Conservation (phyloP, 257 asterid genomes). For the Forsythia suspensa region DNA sequence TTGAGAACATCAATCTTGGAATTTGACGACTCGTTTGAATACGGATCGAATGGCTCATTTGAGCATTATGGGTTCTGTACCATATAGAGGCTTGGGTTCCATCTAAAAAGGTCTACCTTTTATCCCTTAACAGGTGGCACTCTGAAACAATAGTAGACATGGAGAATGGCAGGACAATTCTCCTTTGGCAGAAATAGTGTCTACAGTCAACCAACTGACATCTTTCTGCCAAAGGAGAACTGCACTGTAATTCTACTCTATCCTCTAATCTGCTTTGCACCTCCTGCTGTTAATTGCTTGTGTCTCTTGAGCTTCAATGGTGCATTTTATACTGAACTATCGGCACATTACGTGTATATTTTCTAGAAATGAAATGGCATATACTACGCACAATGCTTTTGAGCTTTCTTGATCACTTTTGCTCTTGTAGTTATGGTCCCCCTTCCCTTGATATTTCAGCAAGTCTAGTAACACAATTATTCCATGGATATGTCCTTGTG, state of each 20-base stretch:
- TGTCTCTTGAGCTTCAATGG: constrained; percentile 23
- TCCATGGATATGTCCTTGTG: constrained; percentile 4
- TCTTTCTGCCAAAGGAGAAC: constrained; percentile 43
- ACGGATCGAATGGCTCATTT: no score
- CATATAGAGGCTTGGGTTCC: no score
- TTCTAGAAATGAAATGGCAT: constrained; percentile 32
- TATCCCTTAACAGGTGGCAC: background rate
- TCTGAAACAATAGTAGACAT: constrained; percentile 20
- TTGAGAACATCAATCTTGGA: no score
- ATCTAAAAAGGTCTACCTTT: no score
- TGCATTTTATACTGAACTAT: constrained; percentile 33
- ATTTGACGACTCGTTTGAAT: no score
- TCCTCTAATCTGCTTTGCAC: constrained; percentile 10
- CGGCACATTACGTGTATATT: constrained; percentile 48
- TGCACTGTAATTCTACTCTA: constrained; percentile 39
- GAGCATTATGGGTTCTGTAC: no score
- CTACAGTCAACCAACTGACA: background rate
- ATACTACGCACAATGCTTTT: constrained; percentile 44
- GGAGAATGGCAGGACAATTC: constrained; percentile 60
- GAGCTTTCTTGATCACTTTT: constrained; percentile 25
- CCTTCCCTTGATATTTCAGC: constrained; percentile 21
- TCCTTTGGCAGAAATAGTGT: constrained; percentile 44
- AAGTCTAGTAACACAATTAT: constrained; percentile 15
- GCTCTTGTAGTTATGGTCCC: constrained; percentile 37
- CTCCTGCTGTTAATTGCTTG: constrained; percentile 8